These are phyloP conservation scores for Pyrenochaeta sp. DNA, from an alignment of 2,329 filamentous ascomycete genomes.

Conservation along the genomic window DNA sequence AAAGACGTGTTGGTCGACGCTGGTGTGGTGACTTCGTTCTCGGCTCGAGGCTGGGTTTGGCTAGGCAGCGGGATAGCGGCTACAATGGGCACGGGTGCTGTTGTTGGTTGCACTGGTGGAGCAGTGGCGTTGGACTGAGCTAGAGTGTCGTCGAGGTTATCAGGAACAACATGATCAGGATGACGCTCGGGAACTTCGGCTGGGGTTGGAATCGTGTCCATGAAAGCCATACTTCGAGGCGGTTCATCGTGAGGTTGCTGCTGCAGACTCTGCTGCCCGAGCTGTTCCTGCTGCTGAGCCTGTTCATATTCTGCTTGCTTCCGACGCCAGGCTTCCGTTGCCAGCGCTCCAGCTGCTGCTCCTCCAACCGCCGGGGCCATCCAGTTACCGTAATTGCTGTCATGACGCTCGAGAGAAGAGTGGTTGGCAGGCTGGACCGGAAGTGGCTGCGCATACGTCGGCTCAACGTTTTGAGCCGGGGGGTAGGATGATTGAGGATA, in stretches of 20 bases:
- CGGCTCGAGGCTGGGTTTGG: conserved; percentile 14
- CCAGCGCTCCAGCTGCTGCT: conserved; percentile 50
- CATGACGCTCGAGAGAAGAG: conserved; percentile 33
- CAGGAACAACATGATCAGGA: conserved; percentile 19
- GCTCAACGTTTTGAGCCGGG: background rate
- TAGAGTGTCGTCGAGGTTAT: conserved; percentile 18
- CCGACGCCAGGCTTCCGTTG: conserved; percentile 42
- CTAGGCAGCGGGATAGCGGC: conserved; percentile 7
- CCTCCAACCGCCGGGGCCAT: conserved; percentile 60
- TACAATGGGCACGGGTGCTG: conserved; percentile 17
- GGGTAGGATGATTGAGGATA: conserved; percentile 5
- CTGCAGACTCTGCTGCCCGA: conserved; percentile 21
- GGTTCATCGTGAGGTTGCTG: conserved; percentile 13
- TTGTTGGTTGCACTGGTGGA: conserved; percentile 1
- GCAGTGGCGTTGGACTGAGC: conserved; percentile 7
- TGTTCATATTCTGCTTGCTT: conserved; percentile 39
- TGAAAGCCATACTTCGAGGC: conserved; percentile 1
- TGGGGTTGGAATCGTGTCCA: conserved; percentile 13
- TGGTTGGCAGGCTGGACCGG: conserved; percentile 11
- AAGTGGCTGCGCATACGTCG: conserved; percentile 7
- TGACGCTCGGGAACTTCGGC: conserved; percentile 17
- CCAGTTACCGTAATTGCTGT: conserved; percentile 61
- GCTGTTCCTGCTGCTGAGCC: conserved; percentile 26
- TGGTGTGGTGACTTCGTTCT: conserved; percentile 22
- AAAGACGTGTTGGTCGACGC: conserved; percentile 34